phyloP scores from a whole-genome alignment of 495 filamentous ascomycete species.

The Penicillium pulvis region DNA sequence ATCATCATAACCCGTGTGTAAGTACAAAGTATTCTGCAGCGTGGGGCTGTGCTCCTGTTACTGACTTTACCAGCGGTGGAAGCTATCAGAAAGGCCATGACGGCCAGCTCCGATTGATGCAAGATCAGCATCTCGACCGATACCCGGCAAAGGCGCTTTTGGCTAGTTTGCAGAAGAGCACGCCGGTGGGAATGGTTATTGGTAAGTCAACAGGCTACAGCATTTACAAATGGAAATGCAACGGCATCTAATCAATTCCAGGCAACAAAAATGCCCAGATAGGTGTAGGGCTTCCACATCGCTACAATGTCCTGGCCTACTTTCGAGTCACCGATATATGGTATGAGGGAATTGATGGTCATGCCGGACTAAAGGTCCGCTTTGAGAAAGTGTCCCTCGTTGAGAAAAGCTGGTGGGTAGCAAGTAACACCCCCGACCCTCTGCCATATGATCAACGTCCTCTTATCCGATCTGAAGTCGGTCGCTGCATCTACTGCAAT shows the following conservation, averaged over 20 bases:
- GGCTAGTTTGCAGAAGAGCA: conserved; percentile 33
- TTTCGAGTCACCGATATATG: conserved; percentile 76
- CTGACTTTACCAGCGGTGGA: conserved; percentile 55
- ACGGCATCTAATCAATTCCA: conserved; percentile 25
- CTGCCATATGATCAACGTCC: conserved; percentile 26
- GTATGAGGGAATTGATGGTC: conserved; percentile 57
- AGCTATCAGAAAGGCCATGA: conserved; percentile 37
- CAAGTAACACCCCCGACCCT: conserved; percentile 29
- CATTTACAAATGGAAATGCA: background rate
- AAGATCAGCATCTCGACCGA: conserved; percentile 43
- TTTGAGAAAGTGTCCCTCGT: conserved; percentile 69
- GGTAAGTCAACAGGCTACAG: conserved; percentile 42
- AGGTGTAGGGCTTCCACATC: conserved; percentile 58
- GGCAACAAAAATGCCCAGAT: conserved; percentile 55
- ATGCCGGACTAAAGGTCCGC: conserved; percentile 58
- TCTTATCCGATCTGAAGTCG: conserved; percentile 19
- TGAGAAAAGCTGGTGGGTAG: conserved; percentile 70
- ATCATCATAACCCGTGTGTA: conserved; percentile 69
- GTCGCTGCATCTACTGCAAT: conserved; percentile 44
- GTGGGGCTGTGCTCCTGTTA: background rate
- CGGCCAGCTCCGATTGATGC: conserved; percentile 43
- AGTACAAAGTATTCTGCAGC: conserved; percentile 26
- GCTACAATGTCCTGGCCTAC: conserved; percentile 71
- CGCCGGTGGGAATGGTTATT: conserved; percentile 60
- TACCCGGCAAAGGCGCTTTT: conserved; percentile 36